A percentile compares a stretch with the other conserved stretches of the same genome.
phyloP scores from a whole-genome alignment of 768 basidiomycete species.

The Leccinum barrowsii region DNA sequence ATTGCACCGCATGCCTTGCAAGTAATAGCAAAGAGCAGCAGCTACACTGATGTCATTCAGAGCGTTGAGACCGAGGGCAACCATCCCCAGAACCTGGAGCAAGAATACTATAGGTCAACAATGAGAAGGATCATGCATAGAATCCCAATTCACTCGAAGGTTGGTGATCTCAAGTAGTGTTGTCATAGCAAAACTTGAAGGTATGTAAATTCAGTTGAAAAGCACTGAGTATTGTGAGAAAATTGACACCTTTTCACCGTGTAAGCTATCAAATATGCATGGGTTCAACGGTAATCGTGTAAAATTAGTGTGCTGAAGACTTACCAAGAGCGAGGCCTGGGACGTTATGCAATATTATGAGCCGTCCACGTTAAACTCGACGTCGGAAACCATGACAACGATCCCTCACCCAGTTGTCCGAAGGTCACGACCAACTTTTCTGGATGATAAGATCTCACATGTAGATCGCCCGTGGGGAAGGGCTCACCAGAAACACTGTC shows the following conservation, averaged over 20 bases:
- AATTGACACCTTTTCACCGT: conserved; percentile 41
- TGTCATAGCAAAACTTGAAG: conserved; percentile 38
- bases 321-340: conserved; percentile 40
- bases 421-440: conserved; percentile 44
- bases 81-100: conserved; percentile 41
- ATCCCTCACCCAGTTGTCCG: conserved; percentile 47
- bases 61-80: conserved; percentile 48
- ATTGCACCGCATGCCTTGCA: conserved; percentile 51
- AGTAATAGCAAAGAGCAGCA: conserved; percentile 48
- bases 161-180: conserved; percentile 39
- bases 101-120: neutral
- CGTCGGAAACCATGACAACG: neutral
- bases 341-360: conserved; percentile 2
- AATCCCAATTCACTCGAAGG: conserved; percentile 40
- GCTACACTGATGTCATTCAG: conserved; percentile 52
- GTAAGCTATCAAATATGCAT: conserved; percentile 33
- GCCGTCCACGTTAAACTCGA: neutral
- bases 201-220: neutral
- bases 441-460: neutral
- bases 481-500: conserved; percentile 44
- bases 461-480: neutral
- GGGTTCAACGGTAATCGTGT: neutral
- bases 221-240: neutral
- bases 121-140: neutral
- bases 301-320: conserved; percentile 4